phyloP scores from a whole-genome alignment of 2,329 filamentous ascomycete genomes.

The Huntiella savannae region DNA sequence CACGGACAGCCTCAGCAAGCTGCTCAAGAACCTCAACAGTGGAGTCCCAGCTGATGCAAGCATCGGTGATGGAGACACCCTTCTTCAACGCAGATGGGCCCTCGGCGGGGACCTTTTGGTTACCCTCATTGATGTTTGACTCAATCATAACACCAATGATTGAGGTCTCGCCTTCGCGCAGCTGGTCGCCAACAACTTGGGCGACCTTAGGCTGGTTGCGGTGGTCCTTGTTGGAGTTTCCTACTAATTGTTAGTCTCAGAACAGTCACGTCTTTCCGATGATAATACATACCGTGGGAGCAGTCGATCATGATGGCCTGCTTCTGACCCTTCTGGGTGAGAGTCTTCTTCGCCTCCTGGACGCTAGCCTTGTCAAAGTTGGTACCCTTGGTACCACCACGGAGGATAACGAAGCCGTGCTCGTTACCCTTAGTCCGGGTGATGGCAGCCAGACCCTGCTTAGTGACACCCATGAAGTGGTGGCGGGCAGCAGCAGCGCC shows the following conservation, averaged over 20 bases:
- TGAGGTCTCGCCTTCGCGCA: conserved; percentile 66
- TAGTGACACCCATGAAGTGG: conserved; percentile 97
- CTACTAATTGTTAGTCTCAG: conserved; percentile 1
- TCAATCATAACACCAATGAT: conserved; percentile 98
- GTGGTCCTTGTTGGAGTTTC: conserved; percentile 95
- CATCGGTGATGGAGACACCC: conserved; percentile 88
- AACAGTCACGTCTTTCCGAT: not conserved
- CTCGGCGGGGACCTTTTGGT: conserved; percentile 72
- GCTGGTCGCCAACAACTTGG: conserved; percentile 60
- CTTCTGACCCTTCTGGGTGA: conserved; percentile 67
- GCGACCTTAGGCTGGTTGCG: conserved; percentile 93
- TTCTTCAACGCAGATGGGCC: conserved; percentile 63
- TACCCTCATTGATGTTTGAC: conserved; percentile 84
- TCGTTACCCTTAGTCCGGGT: conserved; percentile 86
- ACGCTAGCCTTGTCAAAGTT: conserved; percentile 86
- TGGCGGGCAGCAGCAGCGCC: conserved; percentile 70
- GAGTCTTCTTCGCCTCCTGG: conserved; percentile 54
- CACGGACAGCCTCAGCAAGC: conserved; percentile 65
- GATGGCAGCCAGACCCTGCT: conserved; percentile 89
- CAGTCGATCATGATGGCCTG: conserved; percentile 96
- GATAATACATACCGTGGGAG: conserved; percentile 54
- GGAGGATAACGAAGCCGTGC: conserved; percentile 90
- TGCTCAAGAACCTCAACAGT: conserved; percentile 69
- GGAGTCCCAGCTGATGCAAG: conserved; percentile 83
- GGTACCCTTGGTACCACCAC: conserved; percentile 77